phyloP scores from a whole-genome alignment of 2,329 filamentous ascomycete species.

The Proliferodiscus dingleyae region DNA sequence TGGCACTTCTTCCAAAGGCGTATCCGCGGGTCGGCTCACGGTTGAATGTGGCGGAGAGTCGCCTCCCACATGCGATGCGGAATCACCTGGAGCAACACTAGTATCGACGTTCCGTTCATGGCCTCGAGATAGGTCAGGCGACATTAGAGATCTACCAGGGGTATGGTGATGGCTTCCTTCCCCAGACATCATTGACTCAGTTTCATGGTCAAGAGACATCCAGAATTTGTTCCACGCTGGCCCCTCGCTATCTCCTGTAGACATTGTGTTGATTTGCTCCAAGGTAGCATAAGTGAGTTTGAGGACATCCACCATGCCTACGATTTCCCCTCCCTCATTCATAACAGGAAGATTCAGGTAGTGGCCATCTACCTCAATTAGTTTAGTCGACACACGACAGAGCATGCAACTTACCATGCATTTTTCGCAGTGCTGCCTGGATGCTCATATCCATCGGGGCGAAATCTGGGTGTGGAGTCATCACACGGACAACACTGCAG shows the following conservation, averaged over 20 bases:
- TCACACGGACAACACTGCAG: slow-evolving; percentile 96
- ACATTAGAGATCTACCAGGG: slow-evolving; percentile 70
- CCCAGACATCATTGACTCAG: slow-evolving; percentile 93
- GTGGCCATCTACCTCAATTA: slow-evolving; percentile 68
- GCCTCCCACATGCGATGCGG: slow-evolving; percentile 83
- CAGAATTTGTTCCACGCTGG: slow-evolving; percentile 99
- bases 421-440: slow-evolving; percentile 94
- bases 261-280: slow-evolving; percentile 97
- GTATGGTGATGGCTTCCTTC: slow-evolving; percentile 72
- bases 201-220: slow-evolving; percentile 84
- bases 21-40: slow-evolving; percentile 48
- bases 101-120: slow-evolving; percentile 63
- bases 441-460: slow-evolving; percentile 99
- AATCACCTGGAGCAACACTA: slow-evolving; percentile 88
- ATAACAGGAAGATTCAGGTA: slow-evolving; percentile 98
- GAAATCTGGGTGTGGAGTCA: slow-evolving; percentile 99
- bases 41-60: slow-evolving; percentile 70
- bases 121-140: slow-evolving; percentile 65
- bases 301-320: slow-evolving; percentile 98
- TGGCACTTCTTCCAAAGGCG: slow-evolving; percentile 62
- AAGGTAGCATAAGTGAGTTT: slow-evolving; percentile 97
- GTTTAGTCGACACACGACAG: slow-evolving; percentile 12
- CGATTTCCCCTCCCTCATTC: slow-evolving; percentile 95
- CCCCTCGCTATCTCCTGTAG: slow-evolving; percentile 80
- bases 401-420: slow-evolving; percentile 72